A percentile compares a stretch with the other conserved stretches of the same genome.
Evolutionary conservation across 2,329 filamentous ascomycete species (phyloP).

Genomic region (Penicillium sp.): DNA sequence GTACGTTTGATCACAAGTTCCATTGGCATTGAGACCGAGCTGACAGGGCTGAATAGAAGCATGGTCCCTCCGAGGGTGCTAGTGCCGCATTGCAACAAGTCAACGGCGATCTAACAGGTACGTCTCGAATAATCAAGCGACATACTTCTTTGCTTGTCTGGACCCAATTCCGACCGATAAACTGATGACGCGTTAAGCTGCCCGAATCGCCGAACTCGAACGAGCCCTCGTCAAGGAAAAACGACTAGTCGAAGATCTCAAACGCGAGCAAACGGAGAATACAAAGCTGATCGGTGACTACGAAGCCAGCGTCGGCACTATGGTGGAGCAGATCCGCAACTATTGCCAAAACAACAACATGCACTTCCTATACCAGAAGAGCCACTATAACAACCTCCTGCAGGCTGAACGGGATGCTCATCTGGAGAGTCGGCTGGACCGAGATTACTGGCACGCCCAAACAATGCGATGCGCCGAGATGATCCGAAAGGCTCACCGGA

Average conservation of each 20-base stretch:
- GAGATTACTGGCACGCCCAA: slow-evolving; percentile 51
- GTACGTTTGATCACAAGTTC: slow-evolving; percentile 26
- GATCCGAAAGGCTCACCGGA: slow-evolving; percentile 48
- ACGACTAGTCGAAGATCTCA: slow-evolving; percentile 42
- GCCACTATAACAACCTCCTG: slow-evolving; percentile 51
- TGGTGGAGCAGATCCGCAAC: slow-evolving; percentile 53
- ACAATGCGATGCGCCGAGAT: slow-evolving; percentile 50
- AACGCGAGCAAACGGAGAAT: slow-evolving; percentile 50
- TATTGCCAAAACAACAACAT: slow-evolving; percentile 52
- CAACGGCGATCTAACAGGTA: slow-evolving; percentile 46
- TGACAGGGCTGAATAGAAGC: slow-evolving; percentile 35
- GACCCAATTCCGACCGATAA: neutral
- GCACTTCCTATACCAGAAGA: slow-evolving; percentile 47
- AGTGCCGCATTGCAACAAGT: slow-evolving; percentile 43
- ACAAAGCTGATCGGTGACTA: slow-evolving; percentile 50
- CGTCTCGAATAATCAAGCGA: slow-evolving; percentile 5
- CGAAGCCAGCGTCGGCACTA: slow-evolving; percentile 46
- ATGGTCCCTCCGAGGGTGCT: slow-evolving; percentile 42
- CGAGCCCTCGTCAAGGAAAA: slow-evolving; percentile 48
- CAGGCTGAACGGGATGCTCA: slow-evolving; percentile 53
- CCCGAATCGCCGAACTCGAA: slow-evolving; percentile 51
- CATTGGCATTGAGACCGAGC: neutral
- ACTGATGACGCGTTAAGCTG: slow-evolving; percentile 29
- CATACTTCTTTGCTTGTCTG: too few relatives aligned
- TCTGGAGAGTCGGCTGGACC: slow-evolving; percentile 49